A percentile compares a stretch with the other conserved stretches of the same genome.
phyloP scores from a whole-genome alignment of 1,284 basidiomycete genomes.

The Ganoderma resinaceum region DNA sequence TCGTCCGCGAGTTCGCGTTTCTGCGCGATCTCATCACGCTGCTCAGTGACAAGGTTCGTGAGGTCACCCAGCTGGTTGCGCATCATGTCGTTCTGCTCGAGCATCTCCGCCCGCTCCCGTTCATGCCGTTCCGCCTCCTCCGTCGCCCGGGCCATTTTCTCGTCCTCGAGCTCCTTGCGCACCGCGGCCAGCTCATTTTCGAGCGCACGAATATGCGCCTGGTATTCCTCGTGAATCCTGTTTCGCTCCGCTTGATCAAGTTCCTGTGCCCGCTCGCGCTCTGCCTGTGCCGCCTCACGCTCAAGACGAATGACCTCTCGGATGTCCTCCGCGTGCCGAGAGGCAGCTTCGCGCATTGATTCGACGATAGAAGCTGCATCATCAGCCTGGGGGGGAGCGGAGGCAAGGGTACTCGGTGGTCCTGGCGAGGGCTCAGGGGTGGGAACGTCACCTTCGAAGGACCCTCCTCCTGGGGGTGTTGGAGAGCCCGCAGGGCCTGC shows the following conservation, averaged over 20 bases:
- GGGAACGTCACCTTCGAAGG: background rate
- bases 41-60: constrained; percentile 70
- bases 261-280: constrained; percentile 56
- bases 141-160: constrained; percentile 60
- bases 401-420: background rate
- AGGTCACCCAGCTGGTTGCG: constrained; percentile 69
- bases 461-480: constrained; percentile 9
- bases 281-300: constrained; percentile 56
- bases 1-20: constrained; percentile 65
- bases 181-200: constrained; percentile 68
- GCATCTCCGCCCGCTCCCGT: constrained; percentile 58
- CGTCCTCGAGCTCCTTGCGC: constrained; percentile 59
- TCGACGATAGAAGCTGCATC: constrained; percentile 42
- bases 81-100: constrained; percentile 64
- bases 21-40: constrained; percentile 58
- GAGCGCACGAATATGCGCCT: constrained; percentile 60
- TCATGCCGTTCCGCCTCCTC: constrained; percentile 69
- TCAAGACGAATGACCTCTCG: constrained; percentile 62
- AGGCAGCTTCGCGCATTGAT: constrained; percentile 56
- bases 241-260: constrained; percentile 56
- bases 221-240: constrained; percentile 56
- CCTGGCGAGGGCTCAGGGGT: background rate
- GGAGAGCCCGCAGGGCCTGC: constrained; percentile 14
- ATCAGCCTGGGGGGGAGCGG: constrained; percentile 2
- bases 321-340: constrained; percentile 62